phyloP scores from a whole-genome alignment of 2,329 filamentous ascomycete species.

The Lasiodiplodia sp. region DNA sequence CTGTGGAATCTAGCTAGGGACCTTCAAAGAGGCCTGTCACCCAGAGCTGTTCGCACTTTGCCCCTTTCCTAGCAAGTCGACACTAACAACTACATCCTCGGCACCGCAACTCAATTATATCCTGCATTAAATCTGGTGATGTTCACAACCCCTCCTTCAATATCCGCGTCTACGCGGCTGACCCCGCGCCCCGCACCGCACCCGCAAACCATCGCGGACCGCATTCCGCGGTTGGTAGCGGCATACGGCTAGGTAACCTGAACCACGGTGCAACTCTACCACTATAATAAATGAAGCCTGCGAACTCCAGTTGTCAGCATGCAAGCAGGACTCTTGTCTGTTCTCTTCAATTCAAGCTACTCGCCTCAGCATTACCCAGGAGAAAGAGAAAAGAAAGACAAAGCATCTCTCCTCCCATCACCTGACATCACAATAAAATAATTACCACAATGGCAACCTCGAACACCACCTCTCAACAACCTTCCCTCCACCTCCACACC shows the following conservation, averaged over 20 bases:
- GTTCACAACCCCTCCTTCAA: conserved; percentile 5
- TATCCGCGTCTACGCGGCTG: conserved; percentile 11
- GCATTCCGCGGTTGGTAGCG: conserved; percentile 19
- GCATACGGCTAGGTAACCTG: not conserved
- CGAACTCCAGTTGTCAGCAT: not conserved
- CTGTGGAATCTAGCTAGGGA: no score
- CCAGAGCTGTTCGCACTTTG: no score
- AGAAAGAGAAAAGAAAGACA: not conserved
- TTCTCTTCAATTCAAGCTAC: not conserved
- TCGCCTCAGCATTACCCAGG: not conserved
- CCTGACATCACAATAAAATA: not conserved
- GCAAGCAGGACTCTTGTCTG: not conserved
- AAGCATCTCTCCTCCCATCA: not conserved
- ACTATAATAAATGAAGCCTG: not conserved
- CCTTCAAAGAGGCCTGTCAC: no score
- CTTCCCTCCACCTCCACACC: conserved; percentile 56
- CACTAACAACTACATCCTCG: not conserved
- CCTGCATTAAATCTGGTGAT: not conserved
- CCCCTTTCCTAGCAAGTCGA: no score
- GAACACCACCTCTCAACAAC: not conserved
- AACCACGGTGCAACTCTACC: not conserved
- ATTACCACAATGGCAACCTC: not conserved
- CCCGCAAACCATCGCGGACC: conserved; percentile 1
- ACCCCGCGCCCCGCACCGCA: conserved; percentile 15
- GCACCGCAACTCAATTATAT: not conserved